Percentiles rank a stretch among this genome's conserved stretches.
These are phyloP conservation scores for Plasmodium reichenowi DNA, from an alignment of 169 alveolate species.

Conservation along the genomic window DNA sequence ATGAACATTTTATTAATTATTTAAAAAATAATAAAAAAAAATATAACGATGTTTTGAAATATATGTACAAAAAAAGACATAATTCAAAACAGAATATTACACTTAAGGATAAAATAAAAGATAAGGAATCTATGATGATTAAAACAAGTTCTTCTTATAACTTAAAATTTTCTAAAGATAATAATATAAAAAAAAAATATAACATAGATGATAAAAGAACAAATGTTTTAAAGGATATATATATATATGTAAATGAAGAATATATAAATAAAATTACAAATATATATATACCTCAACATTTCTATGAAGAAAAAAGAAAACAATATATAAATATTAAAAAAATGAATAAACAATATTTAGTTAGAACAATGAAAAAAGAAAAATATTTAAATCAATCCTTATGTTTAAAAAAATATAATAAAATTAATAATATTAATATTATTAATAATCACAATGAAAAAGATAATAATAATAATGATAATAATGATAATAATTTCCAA, in stretches of 20 bases:
- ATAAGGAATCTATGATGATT: background rate
- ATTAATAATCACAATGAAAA: too few species aligned
- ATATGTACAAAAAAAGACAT: conserved; percentile 45
- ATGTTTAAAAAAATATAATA: too few species aligned
- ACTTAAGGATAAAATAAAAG: background rate
- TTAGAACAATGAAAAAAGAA: conserved; percentile 7
- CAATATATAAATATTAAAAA: conserved; percentile 42
- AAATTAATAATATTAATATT: too few species aligned
- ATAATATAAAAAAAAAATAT: background rate
- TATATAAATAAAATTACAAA: conserved; percentile 9
- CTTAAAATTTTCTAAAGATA: background rate
- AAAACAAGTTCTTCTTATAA: too few species aligned
- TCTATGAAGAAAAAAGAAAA: conserved; percentile 41
- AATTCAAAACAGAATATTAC: background rate
- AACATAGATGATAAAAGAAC: background rate
- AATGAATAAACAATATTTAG: background rate
- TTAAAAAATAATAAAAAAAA: conserved; percentile 58
- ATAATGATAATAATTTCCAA: background rate
- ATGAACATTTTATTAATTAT: conserved; percentile 45
- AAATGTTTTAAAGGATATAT: conserved; percentile 14
- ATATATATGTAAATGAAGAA: conserved; percentile 35
- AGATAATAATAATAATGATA: background rate
- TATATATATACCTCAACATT: conserved; percentile 19
- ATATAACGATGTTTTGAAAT: conserved; percentile 51
- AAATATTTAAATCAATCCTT: too few species aligned